Evolutionary conservation across 768 basidiomycete genomes (phyloP).

Genomic region (Rhodotorula diobovata): DNA sequence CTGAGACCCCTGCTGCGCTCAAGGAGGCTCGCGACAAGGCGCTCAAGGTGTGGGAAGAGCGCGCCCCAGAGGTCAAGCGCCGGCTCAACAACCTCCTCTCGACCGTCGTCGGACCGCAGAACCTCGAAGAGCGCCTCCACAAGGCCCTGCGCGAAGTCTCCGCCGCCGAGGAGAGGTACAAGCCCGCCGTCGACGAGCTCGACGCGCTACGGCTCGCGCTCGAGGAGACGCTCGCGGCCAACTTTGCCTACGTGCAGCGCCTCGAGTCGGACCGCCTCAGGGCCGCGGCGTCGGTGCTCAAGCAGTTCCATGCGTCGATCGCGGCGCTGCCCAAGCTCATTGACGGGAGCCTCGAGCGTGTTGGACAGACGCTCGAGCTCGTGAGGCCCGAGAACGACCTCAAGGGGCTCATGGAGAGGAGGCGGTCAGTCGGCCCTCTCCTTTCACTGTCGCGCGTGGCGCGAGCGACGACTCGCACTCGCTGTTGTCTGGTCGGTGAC

Average conservation of each 20-base stretch:
- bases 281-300: slow-evolving; percentile 27
- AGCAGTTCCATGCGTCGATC: slow-evolving; percentile 15
- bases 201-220: slow-evolving; percentile 28
- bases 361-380: slow-evolving; percentile 20
- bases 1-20: neutral
- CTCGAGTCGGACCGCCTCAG: slow-evolving; percentile 33
- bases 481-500: neutral
- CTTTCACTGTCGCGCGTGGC: too few relatives aligned
- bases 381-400: slow-evolving; percentile 27
- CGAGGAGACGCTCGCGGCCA: slow-evolving; percentile 29
- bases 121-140: slow-evolving; percentile 12
- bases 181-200: slow-evolving; percentile 1
- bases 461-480: neutral
- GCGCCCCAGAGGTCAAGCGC: slow-evolving; percentile 16
- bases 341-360: slow-evolving; percentile 1
- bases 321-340: slow-evolving; percentile 6
- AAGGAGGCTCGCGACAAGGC: slow-evolving; percentile 1
- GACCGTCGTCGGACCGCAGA: slow-evolving; percentile 15
- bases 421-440: neutral
- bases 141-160: slow-evolving; percentile 11
- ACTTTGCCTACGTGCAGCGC: slow-evolving; percentile 31
- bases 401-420: slow-evolving; percentile 23
- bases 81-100: slow-evolving; percentile 33
- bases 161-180: slow-evolving; percentile 26
- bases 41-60: slow-evolving; percentile 16